A percentile compares a stretch with the other conserved stretches of the same genome.
Evolutionary conservation across 2,329 filamentous ascomycete genomes (phyloP).

Genomic region (Drechmeria coniospora): DNA sequence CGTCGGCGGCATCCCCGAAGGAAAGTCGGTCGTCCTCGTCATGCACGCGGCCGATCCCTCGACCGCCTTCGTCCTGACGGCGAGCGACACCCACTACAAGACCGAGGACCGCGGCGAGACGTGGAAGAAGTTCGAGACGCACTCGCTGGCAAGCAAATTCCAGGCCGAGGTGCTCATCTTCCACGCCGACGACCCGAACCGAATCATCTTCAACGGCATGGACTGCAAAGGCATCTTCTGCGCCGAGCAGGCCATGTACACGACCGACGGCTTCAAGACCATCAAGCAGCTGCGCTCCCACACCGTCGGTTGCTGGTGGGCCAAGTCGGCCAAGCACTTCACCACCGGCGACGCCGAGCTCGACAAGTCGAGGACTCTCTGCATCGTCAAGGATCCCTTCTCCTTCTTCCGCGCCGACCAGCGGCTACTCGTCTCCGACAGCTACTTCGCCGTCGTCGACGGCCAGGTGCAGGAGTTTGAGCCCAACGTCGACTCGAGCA

Average conservation of each 20-base stretch:
- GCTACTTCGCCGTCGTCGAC: slow-evolving; percentile 51
- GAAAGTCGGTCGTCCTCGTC: slow-evolving; percentile 45
- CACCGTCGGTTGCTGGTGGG: slow-evolving; percentile 74
- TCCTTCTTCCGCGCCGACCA: slow-evolving; percentile 60
- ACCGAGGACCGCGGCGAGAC: slow-evolving; percentile 70
- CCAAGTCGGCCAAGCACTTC: slow-evolving; percentile 61
- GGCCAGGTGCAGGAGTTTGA: slow-evolving; percentile 49
- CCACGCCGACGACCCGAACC: slow-evolving; percentile 68
- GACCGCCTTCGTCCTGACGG: slow-evolving; percentile 67
- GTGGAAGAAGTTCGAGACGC: slow-evolving; percentile 61
- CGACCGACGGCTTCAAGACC: slow-evolving; percentile 68
- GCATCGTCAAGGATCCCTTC: slow-evolving; percentile 60
- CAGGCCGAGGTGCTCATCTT: slow-evolving; percentile 47
- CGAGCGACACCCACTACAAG: slow-evolving; percentile 57
- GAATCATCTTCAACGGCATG: slow-evolving; percentile 72
- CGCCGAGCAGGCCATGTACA: slow-evolving; percentile 54
- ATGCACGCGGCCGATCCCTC: slow-evolving; percentile 67
- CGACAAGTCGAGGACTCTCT: slow-evolving; percentile 60
- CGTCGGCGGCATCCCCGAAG: slow-evolving; percentile 48
- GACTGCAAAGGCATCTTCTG: slow-evolving; percentile 51
- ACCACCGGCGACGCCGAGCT: slow-evolving; percentile 48
- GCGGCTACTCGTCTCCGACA: slow-evolving; percentile 65
- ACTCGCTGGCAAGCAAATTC: slow-evolving; percentile 39
- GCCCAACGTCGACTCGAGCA: slow-evolving; percentile 57
- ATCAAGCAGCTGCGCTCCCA: slow-evolving; percentile 50